Evolutionary conservation across 2,329 filamentous ascomycete genomes (phyloP).

Genomic region (Dryadomyces sulphureus): DNA sequence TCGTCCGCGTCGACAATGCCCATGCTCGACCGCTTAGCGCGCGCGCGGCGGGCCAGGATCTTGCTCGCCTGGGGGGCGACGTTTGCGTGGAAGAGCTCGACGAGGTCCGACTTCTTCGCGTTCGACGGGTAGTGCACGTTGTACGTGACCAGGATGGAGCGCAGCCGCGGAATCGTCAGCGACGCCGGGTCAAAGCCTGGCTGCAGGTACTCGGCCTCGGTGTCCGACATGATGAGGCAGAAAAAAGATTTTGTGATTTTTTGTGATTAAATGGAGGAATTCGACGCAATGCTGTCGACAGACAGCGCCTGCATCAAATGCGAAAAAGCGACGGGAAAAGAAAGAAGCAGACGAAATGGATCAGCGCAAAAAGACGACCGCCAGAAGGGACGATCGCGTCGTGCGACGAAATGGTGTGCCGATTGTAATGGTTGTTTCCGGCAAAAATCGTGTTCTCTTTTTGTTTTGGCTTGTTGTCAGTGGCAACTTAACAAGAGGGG

Average conservation of each 20-base stretch:
- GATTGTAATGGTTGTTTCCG: background rate
- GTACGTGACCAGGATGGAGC: constrained; percentile 82
- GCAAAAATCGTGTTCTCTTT: background rate
- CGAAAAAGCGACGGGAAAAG: background rate
- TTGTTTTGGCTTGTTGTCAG: constrained; percentile 11
- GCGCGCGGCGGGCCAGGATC: constrained; percentile 58
- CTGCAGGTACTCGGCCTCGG: constrained; percentile 71
- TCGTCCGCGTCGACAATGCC: constrained; percentile 65
- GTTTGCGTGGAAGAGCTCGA: constrained; percentile 69
- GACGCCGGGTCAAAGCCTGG: constrained; percentile 71
- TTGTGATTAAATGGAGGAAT: background rate
- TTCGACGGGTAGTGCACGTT: constrained; percentile 73
- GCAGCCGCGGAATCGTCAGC: constrained; percentile 75
- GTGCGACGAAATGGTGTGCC: background rate
- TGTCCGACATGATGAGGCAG: constrained; percentile 39
- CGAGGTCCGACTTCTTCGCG: constrained; percentile 80
- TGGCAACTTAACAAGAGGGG: constrained; percentile 10
- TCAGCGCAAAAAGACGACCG: background rate
- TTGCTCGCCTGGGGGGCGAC: constrained; percentile 66
- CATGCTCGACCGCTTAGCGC: constrained; percentile 71
- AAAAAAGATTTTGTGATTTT: background rate
- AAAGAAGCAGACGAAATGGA: background rate
- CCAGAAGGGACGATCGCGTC: background rate
- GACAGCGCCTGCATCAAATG: background rate
- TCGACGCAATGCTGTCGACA: background rate